A percentile compares a stretch with the other conserved stretches of the same genome.
Conservation (phyloP, 345 rosid genomes). For the Raphanus raphanistrum region DNA sequence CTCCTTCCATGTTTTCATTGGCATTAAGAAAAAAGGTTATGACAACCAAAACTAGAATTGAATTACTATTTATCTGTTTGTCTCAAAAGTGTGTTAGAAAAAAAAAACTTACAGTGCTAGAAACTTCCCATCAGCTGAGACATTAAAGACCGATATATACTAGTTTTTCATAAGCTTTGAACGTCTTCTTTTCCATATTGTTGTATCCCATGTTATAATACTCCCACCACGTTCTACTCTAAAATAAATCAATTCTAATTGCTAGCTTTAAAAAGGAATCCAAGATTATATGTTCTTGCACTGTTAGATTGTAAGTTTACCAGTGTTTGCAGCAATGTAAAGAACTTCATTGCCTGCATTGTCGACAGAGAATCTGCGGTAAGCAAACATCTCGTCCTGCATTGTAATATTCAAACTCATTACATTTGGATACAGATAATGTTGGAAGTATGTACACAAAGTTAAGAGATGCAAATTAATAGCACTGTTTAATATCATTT, state of each 20-base stretch:
- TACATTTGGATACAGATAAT: no score
- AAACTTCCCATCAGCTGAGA: conserved; percentile 78
- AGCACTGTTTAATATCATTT: no score
- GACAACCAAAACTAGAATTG: background rate
- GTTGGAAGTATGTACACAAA: no score
- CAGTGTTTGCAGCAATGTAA: conserved; percentile 73
- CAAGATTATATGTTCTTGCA: background rate
- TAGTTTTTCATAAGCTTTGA: conserved; percentile 59
- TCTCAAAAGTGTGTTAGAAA: background rate
- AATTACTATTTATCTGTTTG: background rate
- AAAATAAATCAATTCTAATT: conserved; percentile 1
- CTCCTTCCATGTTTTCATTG: conserved; percentile 75
- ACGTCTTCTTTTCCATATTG: conserved; percentile 58
- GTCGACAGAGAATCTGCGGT: conserved; percentile 14
- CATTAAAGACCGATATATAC: conserved; percentile 63
- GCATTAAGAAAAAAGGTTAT: conserved; percentile 23
- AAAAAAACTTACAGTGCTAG: conserved; percentile 58
- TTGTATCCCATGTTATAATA: conserved; percentile 71
- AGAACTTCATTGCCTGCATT: conserved; percentile 53
- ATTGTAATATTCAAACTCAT: no score
- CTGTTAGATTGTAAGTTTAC: conserved; percentile 37
- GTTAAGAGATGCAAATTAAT: no score
- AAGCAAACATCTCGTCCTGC: no score
- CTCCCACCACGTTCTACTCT: conserved; percentile 63
- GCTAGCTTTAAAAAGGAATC: background rate